Evolutionary conservation across 2,329 filamentous ascomycete species (phyloP).

Genomic region (Alternaria tenuissima): DNA sequence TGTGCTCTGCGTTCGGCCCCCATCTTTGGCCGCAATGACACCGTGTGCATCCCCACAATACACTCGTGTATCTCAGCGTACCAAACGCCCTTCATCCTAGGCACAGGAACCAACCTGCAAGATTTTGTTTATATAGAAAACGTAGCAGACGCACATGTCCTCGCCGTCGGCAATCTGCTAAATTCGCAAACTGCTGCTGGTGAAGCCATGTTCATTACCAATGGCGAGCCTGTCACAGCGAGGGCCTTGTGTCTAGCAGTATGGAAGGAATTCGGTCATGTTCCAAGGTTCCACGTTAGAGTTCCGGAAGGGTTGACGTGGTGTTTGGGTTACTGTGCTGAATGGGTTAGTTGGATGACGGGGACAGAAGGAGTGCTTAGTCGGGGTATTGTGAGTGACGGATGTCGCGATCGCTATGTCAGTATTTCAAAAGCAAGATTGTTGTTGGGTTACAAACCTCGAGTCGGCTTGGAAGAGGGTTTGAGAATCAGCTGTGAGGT

Average conservation of each 20-base stretch:
- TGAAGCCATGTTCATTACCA: conserved; percentile 89
- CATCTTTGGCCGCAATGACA: conserved; percentile 91
- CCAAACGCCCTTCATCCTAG: conserved; percentile 81
- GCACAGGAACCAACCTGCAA: conserved; percentile 73
- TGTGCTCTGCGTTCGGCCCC: conserved; percentile 83
- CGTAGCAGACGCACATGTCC: conserved; percentile 79
- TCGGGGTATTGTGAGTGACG: conserved; percentile 64
- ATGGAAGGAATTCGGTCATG: conserved; percentile 70
- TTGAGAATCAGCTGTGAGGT: conserved; percentile 48
- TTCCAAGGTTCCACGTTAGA: conserved; percentile 58
- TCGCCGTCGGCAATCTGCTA: conserved; percentile 78
- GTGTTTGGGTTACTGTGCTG: conserved; percentile 56
- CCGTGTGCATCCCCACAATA: conserved; percentile 76
- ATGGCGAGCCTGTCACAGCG: conserved; percentile 87
- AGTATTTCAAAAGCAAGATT: conserved; percentile 60
- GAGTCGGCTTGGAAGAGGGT: conserved; percentile 61
- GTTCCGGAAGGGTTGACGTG: conserved; percentile 61
- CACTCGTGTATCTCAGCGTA: conserved; percentile 73
- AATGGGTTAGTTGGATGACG: conserved; percentile 57
- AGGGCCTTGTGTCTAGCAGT: conserved; percentile 86
- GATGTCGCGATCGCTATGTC: conserved; percentile 61
- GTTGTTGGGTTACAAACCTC: conserved; percentile 62
- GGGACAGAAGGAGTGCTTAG: conserved; percentile 58
- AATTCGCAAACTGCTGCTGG: conserved; percentile 69
- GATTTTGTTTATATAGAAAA: conserved; percentile 76